These are phyloP conservation scores for Croton setiger DNA, from an alignment of 441 rosid species.

Conservation along the genomic window DNA sequence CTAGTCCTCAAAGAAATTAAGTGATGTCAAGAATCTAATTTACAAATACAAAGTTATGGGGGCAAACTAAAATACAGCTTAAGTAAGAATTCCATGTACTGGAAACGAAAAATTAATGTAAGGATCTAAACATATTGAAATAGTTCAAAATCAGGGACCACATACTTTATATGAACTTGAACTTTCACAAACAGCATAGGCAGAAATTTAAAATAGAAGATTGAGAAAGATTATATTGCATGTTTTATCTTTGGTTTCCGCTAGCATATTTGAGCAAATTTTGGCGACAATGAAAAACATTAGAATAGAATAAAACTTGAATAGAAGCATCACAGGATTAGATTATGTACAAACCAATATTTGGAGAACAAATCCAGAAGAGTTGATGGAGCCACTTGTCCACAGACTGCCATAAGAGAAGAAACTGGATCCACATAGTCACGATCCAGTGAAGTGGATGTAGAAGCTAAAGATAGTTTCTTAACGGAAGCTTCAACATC, in stretches of 20 bases:
- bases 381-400: conserved; percentile 55
- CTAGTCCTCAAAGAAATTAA: too few relatives aligned
- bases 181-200: background rate
- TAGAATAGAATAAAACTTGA: background rate
- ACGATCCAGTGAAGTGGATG: conserved; percentile 31
- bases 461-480: conserved; percentile 66
- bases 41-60: too few relatives aligned
- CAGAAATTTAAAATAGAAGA: background rate
- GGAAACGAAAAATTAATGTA: background rate
- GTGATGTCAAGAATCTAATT: too few relatives aligned
- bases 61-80: too few relatives aligned
- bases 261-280: conserved; percentile 2
- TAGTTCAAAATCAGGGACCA: background rate
- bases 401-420: conserved; percentile 68
- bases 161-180: background rate
- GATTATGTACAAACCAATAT: conserved; percentile 53
- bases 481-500: conserved; percentile 52
- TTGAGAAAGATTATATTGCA: background rate
- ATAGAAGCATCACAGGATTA: background rate
- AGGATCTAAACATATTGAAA: background rate
- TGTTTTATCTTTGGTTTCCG: background rate
- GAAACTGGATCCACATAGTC: conserved; percentile 50
- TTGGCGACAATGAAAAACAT: conserved; percentile 1
- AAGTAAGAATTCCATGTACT: background rate
- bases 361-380: conserved; percentile 67